Evolutionary conservation across 129 eudicot species (phyloP).

Genomic region (Tagetes patula): DNA sequence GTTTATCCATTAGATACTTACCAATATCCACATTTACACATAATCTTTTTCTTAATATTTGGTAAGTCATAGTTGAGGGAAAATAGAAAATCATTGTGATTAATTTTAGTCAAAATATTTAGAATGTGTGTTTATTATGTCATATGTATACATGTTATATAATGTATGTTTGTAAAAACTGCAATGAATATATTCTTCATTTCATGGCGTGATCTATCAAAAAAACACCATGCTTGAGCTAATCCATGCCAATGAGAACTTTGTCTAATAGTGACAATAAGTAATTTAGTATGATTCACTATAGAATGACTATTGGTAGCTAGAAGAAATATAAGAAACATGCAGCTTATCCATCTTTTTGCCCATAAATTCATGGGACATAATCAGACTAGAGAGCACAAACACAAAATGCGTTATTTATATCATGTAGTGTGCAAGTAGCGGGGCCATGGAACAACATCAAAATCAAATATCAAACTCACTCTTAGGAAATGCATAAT

Average conservation of each 20-base stretch:
- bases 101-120: neutral
- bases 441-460: neutral
- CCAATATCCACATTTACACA: neutral
- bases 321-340: conserved; percentile 9
- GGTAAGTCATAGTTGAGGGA: too few relatives aligned
- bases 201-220: conserved; percentile 19
- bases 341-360: conserved; percentile 11
- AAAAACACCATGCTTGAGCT: neutral
- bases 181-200: conserved; percentile 14
- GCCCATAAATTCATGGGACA: neutral
- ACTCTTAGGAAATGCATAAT: conserved; percentile 11
- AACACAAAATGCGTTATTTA: neutral
- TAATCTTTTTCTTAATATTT: neutral
- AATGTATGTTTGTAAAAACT: neutral
- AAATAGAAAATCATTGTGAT: too few relatives aligned
- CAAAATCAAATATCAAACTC: neutral
- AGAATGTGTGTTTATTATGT: conserved; percentile 1
- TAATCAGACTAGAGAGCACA: conserved; percentile 9
- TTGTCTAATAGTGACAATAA: neutral
- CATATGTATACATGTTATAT: neutral
- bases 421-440: neutral
- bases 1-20: neutral
- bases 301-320: neutral
- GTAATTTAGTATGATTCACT: neutral
- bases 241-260: neutral